A percentile compares a stretch with the other conserved stretches of the same genome.
phyloP scores from a whole-genome alignment of 2,329 filamentous ascomycete species.

The Phialocephala sp. region DNA sequence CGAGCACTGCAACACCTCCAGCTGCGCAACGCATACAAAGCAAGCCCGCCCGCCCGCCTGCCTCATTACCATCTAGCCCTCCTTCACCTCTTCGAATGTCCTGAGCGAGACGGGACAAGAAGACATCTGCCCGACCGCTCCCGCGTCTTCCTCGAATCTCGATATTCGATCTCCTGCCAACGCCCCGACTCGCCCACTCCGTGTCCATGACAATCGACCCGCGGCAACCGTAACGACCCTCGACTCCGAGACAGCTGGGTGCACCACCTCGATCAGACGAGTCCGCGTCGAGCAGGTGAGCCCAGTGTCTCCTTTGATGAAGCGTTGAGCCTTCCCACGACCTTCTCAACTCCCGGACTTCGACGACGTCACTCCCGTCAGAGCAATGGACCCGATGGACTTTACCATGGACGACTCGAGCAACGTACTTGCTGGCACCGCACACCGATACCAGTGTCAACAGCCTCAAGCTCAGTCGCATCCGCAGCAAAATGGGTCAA shows the following conservation, averaged over 20 bases:
- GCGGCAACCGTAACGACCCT: not conserved
- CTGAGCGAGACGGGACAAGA: not conserved
- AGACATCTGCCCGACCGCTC: not conserved
- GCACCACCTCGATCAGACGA: slow-evolving; percentile 1
- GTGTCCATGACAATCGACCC: not conserved
- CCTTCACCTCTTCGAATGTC: not conserved
- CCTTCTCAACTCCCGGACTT: not conserved
- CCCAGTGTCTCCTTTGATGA: not conserved
- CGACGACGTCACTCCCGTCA: not conserved
- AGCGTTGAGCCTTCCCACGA: not conserved
- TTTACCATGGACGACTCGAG: slow-evolving; percentile 7
- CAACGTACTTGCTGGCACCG: not conserved
- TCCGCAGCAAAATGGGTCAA: not conserved
- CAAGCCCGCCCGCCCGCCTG: not conserved
- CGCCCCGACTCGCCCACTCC: not conserved
- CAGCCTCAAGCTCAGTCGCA: slow-evolving; percentile 3
- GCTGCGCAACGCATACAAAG: not conserved
- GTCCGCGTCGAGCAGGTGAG: slow-evolving; percentile 2
- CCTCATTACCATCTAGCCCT: too few relatives aligned
- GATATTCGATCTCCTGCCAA: not conserved
- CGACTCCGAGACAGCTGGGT: not conserved
- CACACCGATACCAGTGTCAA: slow-evolving; percentile 11
- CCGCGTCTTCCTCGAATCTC: not conserved
- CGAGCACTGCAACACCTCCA: not conserved
- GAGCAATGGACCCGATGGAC: slow-evolving; percentile 6